Conservation (phyloP, 2,329 filamentous ascomycete genomes). For the Lachnellula arida region DNA sequence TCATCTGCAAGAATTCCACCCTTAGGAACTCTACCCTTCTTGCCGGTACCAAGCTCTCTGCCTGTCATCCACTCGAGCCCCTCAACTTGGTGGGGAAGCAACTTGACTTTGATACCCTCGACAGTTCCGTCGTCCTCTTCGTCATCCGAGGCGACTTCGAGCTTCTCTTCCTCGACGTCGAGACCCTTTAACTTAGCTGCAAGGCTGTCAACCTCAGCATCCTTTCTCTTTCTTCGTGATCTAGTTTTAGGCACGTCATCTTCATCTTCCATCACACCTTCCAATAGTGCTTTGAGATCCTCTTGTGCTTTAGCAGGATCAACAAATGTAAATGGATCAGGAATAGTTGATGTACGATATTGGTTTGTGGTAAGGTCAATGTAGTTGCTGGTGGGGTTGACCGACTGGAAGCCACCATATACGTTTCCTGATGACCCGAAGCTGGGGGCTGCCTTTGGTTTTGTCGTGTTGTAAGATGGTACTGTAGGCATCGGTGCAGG, state of each 20-base stretch:
- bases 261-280: constrained; percentile 74
- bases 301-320: constrained; percentile 68
- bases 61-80: constrained; percentile 94
- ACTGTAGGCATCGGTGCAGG: constrained; percentile 20
- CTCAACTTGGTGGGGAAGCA: constrained; percentile 90
- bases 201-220: constrained; percentile 29
- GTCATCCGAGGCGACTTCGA: constrained; percentile 37
- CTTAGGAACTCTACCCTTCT: constrained; percentile 76
- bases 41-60: constrained; percentile 81
- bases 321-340: constrained; percentile 30
- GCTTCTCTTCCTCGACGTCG: constrained; percentile 38
- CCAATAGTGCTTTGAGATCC: constrained; percentile 76
- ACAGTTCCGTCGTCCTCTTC: constrained; percentile 59
- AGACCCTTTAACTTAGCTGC: constrained; percentile 34
- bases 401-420: constrained; percentile 26
- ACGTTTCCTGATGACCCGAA: constrained; percentile 30
- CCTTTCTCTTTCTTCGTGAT: constrained; percentile 36
- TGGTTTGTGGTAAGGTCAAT: constrained; percentile 29
- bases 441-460: constrained; percentile 20
- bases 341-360: constrained; percentile 18
- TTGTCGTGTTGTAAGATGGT: constrained; percentile 27
- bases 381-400: constrained; percentile 27
- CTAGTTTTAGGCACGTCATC: constrained; percentile 37
- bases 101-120: constrained; percentile 78
- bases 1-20: constrained; percentile 95